Evolutionary conservation across 768 basidiomycete species (phyloP).

Genomic region (Plicaturopsis crispa): DNA sequence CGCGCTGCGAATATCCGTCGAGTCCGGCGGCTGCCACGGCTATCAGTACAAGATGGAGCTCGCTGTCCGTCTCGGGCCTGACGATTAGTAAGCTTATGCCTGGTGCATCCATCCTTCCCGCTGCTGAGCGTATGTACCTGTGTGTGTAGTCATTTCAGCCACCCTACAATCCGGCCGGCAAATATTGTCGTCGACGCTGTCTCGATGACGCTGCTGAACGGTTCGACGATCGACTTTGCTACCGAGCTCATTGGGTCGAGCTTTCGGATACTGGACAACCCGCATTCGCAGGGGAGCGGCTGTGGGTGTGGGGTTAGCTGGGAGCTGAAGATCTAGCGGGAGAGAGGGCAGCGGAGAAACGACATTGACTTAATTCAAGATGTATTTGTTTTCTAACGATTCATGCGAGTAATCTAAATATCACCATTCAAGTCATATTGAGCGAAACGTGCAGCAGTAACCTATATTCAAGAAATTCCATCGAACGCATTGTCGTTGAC

Average conservation of each 20-base stretch:
- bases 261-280: conserved; percentile 80
- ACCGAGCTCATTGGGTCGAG: conserved; percentile 94
- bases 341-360: too few species aligned
- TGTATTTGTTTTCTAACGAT: too few species aligned
- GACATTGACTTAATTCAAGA: too few species aligned
- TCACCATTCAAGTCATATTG: too few species aligned
- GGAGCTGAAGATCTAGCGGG: conserved; percentile 59
- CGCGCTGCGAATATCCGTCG: conserved; percentile 77
- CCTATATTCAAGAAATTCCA: too few species aligned
- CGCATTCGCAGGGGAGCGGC: conserved; percentile 81
- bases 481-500: too few species aligned
- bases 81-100: conserved; percentile 72
- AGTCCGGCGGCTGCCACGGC: conserved; percentile 95
- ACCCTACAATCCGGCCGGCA: conserved; percentile 62
- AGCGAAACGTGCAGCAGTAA: too few species aligned
- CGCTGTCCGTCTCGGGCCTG: conserved; percentile 47
- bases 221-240: conserved; percentile 83
- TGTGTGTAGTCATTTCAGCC: conserved; percentile 54
- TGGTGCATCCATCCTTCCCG: too few species aligned
- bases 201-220: conserved; percentile 79
- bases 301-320: conserved; percentile 97
- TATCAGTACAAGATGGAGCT: conserved; percentile 94
- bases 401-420: too few species aligned
- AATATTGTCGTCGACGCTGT: conserved; percentile 81
- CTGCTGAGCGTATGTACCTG: conserved; percentile 3